Evolutionary conservation across 495 filamentous ascomycete genomes (phyloP).

Genomic region (Sphaerosporella brunnea): DNA sequence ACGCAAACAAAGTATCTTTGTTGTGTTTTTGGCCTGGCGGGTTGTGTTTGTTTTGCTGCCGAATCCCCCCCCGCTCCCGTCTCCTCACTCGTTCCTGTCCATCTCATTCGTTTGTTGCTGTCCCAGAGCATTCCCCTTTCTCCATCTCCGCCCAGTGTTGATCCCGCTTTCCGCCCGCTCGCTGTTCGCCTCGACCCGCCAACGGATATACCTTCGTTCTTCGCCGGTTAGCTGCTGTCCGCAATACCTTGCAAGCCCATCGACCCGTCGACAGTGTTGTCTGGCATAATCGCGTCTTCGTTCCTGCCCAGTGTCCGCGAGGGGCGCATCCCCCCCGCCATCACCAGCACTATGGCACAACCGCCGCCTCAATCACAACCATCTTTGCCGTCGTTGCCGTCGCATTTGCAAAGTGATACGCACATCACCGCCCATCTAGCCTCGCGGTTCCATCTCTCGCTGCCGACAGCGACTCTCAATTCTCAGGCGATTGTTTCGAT

Average conservation of each 20-base stretch:
- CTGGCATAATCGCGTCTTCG: no score
- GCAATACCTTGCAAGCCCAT: no score
- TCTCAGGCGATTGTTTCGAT: constrained; percentile 77
- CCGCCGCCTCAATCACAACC: constrained; percentile 61
- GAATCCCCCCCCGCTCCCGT: no score
- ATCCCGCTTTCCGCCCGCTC: no score
- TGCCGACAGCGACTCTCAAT: constrained; percentile 73
- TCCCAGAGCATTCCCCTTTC: constrained; percentile 4
- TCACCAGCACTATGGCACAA: constrained; percentile 20
- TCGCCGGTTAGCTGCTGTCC: no score
- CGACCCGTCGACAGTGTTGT: no score
- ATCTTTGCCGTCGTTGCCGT: constrained; percentile 70
- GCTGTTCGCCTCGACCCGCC: no score
- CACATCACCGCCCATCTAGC: constrained; percentile 89
- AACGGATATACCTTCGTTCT: no score
- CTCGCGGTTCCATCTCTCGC: constrained; percentile 78
- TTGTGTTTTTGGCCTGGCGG: no score
- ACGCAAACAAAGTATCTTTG: no score
- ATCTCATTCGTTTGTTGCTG: constrained; percentile 3
- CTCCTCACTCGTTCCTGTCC: neutral
- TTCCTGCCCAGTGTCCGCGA: neutral
- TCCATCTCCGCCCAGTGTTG: constrained; percentile 1
- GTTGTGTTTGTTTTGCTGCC: no score
- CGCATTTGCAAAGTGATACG: constrained; percentile 89
- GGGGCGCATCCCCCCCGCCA: constrained; percentile 2